Evolutionary conservation across 495 filamentous ascomycete genomes (phyloP).

Genomic region (Aspergillus affinis): DNA sequence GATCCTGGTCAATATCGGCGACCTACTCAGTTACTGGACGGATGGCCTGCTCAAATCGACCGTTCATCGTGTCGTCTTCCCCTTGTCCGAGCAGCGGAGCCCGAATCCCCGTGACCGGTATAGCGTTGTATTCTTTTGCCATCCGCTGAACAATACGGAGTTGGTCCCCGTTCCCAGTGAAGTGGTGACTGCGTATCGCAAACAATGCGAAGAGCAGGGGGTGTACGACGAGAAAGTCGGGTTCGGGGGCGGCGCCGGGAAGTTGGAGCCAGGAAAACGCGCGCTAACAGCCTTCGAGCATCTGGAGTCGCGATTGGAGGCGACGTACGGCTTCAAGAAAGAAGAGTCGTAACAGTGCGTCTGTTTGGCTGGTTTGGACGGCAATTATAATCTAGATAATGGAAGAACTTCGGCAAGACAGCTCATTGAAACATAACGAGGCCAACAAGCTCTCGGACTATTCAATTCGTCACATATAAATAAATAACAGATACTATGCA

Average conservation of each 20-base stretch:
- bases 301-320: constrained; percentile 69
- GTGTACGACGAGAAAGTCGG: constrained; percentile 33
- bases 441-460: background rate
- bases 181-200: constrained; percentile 44
- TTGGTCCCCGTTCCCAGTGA: constrained; percentile 75
- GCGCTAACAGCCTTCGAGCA: constrained; percentile 82
- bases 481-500: constrained; percentile 16
- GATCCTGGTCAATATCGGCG: constrained; percentile 90
- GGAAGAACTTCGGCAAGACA: no score
- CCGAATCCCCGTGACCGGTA: constrained; percentile 69
- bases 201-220: constrained; percentile 26
- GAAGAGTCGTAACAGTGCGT: background rate
- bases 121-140: constrained; percentile 89
- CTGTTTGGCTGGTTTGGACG: background rate
- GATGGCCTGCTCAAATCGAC: constrained; percentile 79
- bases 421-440: background rate
- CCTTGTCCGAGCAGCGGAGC: constrained; percentile 42
- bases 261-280: constrained; percentile 48
- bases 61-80: constrained; percentile 86
- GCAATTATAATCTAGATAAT: no score
- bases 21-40: constrained; percentile 90
- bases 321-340: constrained; percentile 63
- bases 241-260: constrained; percentile 42
- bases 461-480: constrained; percentile 8
- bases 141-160: constrained; percentile 71